A percentile compares a stretch with the other conserved stretches of the same genome.
phyloP scores from a whole-genome alignment of 331 rosid genomes.

The Arachis monticola region DNA sequence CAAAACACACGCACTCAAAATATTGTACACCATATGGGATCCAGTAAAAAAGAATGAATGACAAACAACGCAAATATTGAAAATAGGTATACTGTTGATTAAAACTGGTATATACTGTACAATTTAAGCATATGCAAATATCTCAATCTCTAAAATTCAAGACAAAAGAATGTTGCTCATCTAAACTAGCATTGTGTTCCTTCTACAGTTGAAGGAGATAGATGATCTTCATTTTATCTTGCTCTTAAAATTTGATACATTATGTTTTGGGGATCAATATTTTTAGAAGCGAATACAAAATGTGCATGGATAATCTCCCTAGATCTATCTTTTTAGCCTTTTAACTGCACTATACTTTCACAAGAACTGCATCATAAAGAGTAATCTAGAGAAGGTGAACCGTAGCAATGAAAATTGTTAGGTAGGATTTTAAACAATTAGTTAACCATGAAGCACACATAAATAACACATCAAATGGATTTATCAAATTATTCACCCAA shows the following conservation, averaged over 20 bases:
- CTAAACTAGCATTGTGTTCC: neutral
- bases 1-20: neutral
- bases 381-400: neutral
- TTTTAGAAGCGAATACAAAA: neutral
- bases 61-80: neutral
- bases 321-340: neutral
- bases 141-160: neutral
- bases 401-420: neutral
- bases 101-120: neutral
- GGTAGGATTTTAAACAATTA: neutral
- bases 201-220: neutral
- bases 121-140: neutral
- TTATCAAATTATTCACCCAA: slow-evolving; percentile 3
- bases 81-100: neutral
- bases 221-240: neutral
- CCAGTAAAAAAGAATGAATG: neutral
- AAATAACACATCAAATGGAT: neutral
- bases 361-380: neutral
- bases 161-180: neutral
- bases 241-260: neutral
- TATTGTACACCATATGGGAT: neutral
- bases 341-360: slow-evolving; percentile 16
- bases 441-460: neutral
- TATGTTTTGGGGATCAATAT: neutral
- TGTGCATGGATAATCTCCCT: neutral